Percentiles rank a stretch among this genome's conserved stretches.
These are phyloP conservation scores for Copromyces sp. DNA, from an alignment of 495 filamentous ascomycete species.

Conservation along the genomic window DNA sequence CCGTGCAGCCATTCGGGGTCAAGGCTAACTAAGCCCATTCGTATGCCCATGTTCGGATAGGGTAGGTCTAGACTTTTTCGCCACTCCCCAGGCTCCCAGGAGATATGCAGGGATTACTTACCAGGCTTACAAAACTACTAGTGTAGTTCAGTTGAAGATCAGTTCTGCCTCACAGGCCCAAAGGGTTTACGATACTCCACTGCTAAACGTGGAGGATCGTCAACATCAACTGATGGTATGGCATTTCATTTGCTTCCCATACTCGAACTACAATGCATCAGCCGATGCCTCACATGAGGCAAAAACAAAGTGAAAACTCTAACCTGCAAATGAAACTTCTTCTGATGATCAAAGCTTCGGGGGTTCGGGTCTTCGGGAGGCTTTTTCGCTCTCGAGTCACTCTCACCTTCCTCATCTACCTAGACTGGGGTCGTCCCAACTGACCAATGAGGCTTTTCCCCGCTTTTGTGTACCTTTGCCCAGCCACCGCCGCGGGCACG, in stretches of 20 bases:
- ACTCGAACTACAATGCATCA: not conserved
- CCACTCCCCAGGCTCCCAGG: not conserved
- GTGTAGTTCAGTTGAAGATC: not conserved
- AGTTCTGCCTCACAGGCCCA: not conserved
- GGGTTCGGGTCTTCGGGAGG: not conserved
- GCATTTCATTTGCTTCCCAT: not conserved
- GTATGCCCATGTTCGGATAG: not conserved
- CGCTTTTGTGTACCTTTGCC: too few relatives aligned
- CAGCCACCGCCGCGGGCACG: too few relatives aligned
- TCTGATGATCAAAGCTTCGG: not conserved
- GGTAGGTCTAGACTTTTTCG: not conserved
- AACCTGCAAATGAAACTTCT: not conserved
- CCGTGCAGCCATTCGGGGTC: not conserved
- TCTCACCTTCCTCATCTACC: too few relatives aligned
- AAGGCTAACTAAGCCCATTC: not conserved
- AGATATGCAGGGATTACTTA: not conserved
- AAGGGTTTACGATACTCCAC: not conserved
- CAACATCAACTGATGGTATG: not conserved
- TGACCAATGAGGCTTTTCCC: too few relatives aligned
- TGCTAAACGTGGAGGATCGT: not conserved
- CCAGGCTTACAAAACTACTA: not conserved
- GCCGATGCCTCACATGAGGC: not conserved
- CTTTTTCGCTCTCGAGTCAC: not conserved
- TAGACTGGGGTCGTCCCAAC: too few relatives aligned
- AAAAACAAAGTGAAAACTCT: not conserved